phyloP scores from a whole-genome alignment of 495 filamentous ascomycete species.

The Podospora bellae-mahoneyi region DNA sequence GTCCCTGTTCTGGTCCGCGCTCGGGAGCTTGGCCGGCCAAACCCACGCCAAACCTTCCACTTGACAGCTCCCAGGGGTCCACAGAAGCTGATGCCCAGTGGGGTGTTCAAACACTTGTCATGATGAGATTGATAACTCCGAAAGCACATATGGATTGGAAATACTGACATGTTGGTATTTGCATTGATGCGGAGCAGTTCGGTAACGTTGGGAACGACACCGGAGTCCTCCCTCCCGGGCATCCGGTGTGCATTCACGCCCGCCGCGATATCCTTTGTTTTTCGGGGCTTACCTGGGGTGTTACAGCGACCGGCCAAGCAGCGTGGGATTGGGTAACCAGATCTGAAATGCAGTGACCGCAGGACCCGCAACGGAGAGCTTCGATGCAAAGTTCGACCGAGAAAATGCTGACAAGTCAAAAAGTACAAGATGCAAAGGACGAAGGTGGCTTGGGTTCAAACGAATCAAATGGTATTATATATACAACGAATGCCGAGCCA shows the following conservation, averaged over 20 bases:
- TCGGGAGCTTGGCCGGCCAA: slow-evolving; percentile 17
- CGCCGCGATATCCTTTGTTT: neutral
- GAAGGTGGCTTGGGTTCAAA: neutral
- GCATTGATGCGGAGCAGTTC: neutral
- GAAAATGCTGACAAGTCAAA: neutral
- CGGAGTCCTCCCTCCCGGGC: neutral
- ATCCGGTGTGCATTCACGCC: neutral
- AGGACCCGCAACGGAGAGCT: neutral
- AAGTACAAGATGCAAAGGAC: neutral
- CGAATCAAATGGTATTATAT: slow-evolving; percentile 8
- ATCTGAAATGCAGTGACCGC: neutral
- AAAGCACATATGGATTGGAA: neutral
- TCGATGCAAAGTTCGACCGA: neutral
- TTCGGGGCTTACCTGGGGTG: neutral
- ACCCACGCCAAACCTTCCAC: slow-evolving; percentile 8
- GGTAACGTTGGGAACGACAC: neutral
- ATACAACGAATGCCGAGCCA: slow-evolving; percentile 8
- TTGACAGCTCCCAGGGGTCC: slow-evolving; percentile 15
- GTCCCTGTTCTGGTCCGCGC: slow-evolving; percentile 7
- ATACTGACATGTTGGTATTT: neutral
- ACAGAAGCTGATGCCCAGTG: slow-evolving; percentile 3
- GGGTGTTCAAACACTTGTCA: neutral
- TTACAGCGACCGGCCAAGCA: neutral
- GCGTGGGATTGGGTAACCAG: neutral
- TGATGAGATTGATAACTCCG: neutral